Evolutionary conservation across 1,284 basidiomycete species (phyloP), one percentile per base, ranked within the genome.

Genomic region (Ceratobasidium theobromae): DNA sequence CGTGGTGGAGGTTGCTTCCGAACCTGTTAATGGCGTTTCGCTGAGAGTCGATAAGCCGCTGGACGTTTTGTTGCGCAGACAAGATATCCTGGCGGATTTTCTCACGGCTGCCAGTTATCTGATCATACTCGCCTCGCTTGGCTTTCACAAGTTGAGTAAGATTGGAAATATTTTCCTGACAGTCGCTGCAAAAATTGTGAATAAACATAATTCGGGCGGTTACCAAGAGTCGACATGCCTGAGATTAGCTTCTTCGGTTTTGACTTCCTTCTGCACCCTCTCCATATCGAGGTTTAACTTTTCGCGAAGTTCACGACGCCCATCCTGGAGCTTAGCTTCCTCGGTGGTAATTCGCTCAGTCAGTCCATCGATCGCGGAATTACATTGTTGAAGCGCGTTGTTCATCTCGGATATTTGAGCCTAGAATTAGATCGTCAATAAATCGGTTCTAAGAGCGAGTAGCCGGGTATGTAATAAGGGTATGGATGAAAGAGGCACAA

Each of bases 101-200:
- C 40, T 76, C 76, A 21, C 79, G 77, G 74, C 90, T 88, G 12
- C 78, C 79, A 1, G 72, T 75, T 53, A 93, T 89, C 64, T 83
- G 78, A 11, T 72, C 69, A 3, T 86, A 77, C 35, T 65, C 60
- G 9, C 3, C 53, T 27, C 33, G 53, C 35, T 55, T 66, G 41
- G 53, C 35, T 28, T 65, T 33, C 21, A 65, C 35, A 25, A 62
- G 53, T n/a, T n/a, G 43, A 18, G 28, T 11, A 11, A 54, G 38
- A 40, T 66, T 57, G 27, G 30, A 9, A 12, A 66, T 66, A n/a
- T 55, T 66, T 8, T n/a, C 53, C 25, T 55, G 52, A 12, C 48
- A 53, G 12, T 65, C 60, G 21, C 60, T 65, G 30, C 5, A 30
- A 21, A 11, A 18, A 23, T 9, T 14, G 14, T 6, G 11, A 45